Evolutionary conservation across 306 rosid genomes (phyloP).

Genomic region (Begonia masoniana): DNA sequence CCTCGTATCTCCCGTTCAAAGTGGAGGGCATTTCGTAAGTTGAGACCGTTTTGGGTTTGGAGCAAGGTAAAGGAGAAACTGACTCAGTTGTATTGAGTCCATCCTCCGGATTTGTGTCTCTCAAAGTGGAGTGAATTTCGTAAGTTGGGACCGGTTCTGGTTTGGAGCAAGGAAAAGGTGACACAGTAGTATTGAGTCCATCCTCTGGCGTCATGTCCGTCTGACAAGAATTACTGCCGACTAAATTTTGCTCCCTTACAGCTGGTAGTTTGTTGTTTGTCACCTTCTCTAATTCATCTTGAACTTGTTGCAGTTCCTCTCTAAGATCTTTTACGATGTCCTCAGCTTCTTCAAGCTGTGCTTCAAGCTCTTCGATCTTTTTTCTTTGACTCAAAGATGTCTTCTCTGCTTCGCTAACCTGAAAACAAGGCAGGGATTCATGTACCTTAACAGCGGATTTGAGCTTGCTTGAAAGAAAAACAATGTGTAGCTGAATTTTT

Average conservation of each 20-base stretch:
- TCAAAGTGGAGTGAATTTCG: conserved; percentile 14
- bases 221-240: conserved; percentile 6
- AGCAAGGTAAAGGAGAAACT: background rate
- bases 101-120: conserved; percentile 23
- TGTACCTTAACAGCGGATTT: no score
- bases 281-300: conserved; percentile 48
- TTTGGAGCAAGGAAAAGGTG: no score
- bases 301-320: conserved; percentile 57
- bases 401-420: conserved; percentile 54
- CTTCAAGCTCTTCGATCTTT: conserved; percentile 81
- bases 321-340: conserved; percentile 70
- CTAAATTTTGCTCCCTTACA: conserved; percentile 12
- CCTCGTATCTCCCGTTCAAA: background rate
- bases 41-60: background rate
- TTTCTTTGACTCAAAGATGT: conserved; percentile 38
- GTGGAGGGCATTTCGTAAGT: background rate
- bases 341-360: conserved; percentile 85
- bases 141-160: conserved; percentile 13
- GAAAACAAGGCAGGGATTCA: conserved; percentile 11
- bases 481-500: no score
- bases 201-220: background rate
- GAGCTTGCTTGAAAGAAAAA: no score
- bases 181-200: background rate
- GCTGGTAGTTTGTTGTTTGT: conserved; percentile 23
- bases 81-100: conserved; percentile 5